Evolutionary conservation across 2,329 filamentous ascomycete genomes (phyloP).

Genomic region (Pyrenophora seminiperda): DNA sequence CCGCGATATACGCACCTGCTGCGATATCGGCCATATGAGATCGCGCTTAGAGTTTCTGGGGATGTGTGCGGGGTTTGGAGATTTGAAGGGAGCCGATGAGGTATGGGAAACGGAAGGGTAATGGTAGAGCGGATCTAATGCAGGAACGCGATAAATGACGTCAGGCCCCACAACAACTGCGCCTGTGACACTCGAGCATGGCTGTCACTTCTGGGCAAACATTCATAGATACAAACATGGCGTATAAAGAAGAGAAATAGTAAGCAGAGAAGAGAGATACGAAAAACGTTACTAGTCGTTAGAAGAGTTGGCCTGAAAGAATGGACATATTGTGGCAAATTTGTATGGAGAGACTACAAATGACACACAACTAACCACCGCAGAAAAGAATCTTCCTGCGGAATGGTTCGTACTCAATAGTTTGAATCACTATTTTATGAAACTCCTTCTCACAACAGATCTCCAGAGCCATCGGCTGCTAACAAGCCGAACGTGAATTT

Average conservation of each 20-base stretch:
- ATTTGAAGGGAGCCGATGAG: background rate
- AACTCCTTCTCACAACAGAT: background rate
- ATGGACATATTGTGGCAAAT: too few species aligned
- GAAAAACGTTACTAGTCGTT: too few species aligned
- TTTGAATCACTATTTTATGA: background rate
- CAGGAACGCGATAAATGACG: background rate
- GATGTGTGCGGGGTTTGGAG: too few species aligned
- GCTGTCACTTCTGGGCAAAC: too few species aligned
- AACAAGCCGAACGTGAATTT: background rate
- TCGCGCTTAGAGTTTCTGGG: background rate
- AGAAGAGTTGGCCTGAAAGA: too few species aligned
- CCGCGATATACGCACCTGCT: constrained; percentile 44
- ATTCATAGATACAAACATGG: too few species aligned
- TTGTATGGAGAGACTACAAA: too few species aligned
- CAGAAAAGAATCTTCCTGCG: background rate
- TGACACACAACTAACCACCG: too few species aligned
- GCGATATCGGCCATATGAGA: constrained; percentile 49
- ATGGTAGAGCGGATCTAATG: background rate
- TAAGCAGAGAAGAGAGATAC: too few species aligned
- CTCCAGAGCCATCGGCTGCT: background rate
- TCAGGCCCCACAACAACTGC: too few species aligned
- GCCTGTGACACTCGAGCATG: too few species aligned
- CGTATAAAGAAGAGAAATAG: too few species aligned
- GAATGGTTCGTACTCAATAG: background rate
- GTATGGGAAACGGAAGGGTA: background rate